Evolutionary conservation across 352 stramenopile genomes (phyloP).

Genomic region (Pythium grandisporangium): DNA sequence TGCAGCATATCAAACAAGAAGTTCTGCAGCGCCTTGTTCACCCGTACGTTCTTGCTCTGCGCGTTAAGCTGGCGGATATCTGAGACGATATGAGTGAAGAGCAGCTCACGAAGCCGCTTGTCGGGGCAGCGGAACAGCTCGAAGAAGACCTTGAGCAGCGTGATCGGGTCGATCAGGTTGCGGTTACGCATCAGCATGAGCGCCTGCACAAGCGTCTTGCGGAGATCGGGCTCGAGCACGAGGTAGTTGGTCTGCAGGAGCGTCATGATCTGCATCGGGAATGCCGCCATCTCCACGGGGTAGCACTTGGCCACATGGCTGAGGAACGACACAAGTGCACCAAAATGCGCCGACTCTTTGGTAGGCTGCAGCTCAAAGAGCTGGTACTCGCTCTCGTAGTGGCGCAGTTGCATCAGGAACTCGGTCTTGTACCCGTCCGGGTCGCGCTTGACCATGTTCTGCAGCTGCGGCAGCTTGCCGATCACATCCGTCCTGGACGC

Average conservation of each 20-base stretch:
- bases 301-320: slow-evolving; percentile 89
- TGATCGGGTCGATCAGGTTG: slow-evolving; percentile 86
- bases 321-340: slow-evolving; percentile 96
- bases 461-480: slow-evolving; percentile 91
- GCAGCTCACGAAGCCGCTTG: slow-evolving; percentile 91
- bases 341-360: slow-evolving; percentile 90
- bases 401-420: slow-evolving; percentile 95
- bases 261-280: slow-evolving; percentile 87
- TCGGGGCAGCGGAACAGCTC: slow-evolving; percentile 94
- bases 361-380: slow-evolving; percentile 92
- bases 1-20: slow-evolving; percentile 94
- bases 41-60: slow-evolving; percentile 92
- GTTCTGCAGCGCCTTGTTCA: slow-evolving; percentile 94
- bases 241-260: slow-evolving; percentile 88
- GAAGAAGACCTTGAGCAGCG: slow-evolving; percentile 94
- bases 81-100: slow-evolving; percentile 95
- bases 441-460: slow-evolving; percentile 99
- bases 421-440: slow-evolving; percentile 93
- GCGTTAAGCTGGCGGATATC: slow-evolving; percentile 87
- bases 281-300: slow-evolving; percentile 80
- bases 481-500: slow-evolving; percentile 81
- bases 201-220: slow-evolving; percentile 91
- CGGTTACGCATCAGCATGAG: slow-evolving; percentile 97
- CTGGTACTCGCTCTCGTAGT: slow-evolving; percentile 94
- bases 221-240: slow-evolving; percentile 87